Base-by-base conservation (phyloP, 2,329 filamentous ascomycete species). In the Knufia fluminis region DNA sequence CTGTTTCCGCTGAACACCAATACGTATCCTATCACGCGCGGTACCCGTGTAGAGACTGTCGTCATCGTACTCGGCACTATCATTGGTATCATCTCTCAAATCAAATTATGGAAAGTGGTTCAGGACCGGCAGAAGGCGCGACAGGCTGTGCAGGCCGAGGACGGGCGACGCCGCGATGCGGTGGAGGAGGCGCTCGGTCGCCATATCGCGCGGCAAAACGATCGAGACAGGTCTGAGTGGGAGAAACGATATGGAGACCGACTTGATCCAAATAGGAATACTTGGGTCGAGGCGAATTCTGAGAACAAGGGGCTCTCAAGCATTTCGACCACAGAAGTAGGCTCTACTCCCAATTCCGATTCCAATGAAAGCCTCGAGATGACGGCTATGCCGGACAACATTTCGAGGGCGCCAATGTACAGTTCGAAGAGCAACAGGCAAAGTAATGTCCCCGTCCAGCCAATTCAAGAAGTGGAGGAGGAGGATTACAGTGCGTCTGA, bases 11-110 rank as follows among this genome's bases (percentile, higher is more conserved):
- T 88, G 1, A 77, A 79, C 32, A 84, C 85, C 1, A 73, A 75
- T 42, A 88, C 85, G 0, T 97, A 94, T 62, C 91, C 91, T 0
- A 70, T 95, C 10, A 96, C 88, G 0, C 85, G 82, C 58, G 87
- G 86, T 2, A 92, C 96, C 49, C 80, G 81, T 33, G 90, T 92
- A 12, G 91, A 97, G 64, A 78, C 88, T 24, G 89, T 87, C 0
- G 78, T 79, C 1, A 85, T 85, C 20, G 69, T 95, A 46, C 76
- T 96, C 23, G 71, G 95, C 17, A 83, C 78, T 51, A 64, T 88
- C 8, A 71, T 86, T 16, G 89, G 90, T 2, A 71, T 95, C 20
- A 75, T 94, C 38, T 94, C 87, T 0, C 91, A 97, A 64, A 72
- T 92, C 58, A 86, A 83, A 59, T 71, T 96, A 12, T 96, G 89